Evolutionary conservation across 768 basidiomycete genomes (phyloP).

Genomic region (Daedaleopsis sinensis): DNA sequence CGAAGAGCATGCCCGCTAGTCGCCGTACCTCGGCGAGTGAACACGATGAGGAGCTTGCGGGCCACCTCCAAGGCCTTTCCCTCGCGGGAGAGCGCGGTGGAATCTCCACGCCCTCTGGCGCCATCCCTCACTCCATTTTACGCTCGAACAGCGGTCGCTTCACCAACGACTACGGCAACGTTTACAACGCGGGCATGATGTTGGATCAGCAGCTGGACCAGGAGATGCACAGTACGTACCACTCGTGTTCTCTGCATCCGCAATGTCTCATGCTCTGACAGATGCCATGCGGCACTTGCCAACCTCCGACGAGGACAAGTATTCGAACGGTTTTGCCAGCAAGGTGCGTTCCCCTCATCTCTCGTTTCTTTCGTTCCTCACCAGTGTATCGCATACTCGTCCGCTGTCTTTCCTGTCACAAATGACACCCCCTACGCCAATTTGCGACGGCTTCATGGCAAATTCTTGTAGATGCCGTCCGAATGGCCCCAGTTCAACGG

Average conservation of each 20-base stretch:
- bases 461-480: constrained; percentile 65
- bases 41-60: constrained; percentile 80
- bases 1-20: constrained; percentile 93
- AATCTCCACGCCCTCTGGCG: constrained; percentile 18
- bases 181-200: constrained; percentile 86
- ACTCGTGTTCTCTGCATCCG: not conserved
- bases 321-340: constrained; percentile 57
- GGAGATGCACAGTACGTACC: constrained; percentile 86
- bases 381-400: no score
- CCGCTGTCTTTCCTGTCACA: constrained; percentile 54
- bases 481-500: constrained; percentile 94
- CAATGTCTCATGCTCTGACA: constrained; percentile 34
- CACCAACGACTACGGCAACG: constrained; percentile 65
- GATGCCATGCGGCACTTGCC: constrained; percentile 89
- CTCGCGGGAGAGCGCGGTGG: constrained; percentile 64
- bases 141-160: constrained; percentile 55
- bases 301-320: constrained; percentile 91
- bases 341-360: constrained; percentile 50
- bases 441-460: constrained; percentile 52
- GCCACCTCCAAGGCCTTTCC: constrained; percentile 73
- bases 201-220: constrained; percentile 91
- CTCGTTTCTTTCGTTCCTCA: not conserved
- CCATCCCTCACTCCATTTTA: constrained; percentile 48
- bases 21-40: constrained; percentile 87
- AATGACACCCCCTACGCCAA: constrained; percentile 71